These are phyloP conservation scores for Aphanoascus verrucosus DNA, from an alignment of 2,329 filamentous ascomycete species.

Conservation along the genomic window DNA sequence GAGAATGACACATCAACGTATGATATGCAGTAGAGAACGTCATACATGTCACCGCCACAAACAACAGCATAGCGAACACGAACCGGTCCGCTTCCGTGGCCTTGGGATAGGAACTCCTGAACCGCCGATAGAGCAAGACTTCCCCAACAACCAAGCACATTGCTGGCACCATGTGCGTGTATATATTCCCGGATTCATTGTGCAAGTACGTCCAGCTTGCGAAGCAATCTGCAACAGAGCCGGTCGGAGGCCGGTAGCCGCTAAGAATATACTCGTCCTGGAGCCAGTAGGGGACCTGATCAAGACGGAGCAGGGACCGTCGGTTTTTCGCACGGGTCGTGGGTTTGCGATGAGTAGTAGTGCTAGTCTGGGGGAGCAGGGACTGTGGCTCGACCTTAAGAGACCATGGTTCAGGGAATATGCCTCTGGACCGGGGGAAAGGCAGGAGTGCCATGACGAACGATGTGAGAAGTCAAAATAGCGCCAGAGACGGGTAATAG, in stretches of 20 bases:
- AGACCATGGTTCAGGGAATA: neutral
- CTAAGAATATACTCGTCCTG: slow-evolving; percentile 56
- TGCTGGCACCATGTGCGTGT: slow-evolving; percentile 59
- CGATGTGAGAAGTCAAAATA: neutral
- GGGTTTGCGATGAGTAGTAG: neutral
- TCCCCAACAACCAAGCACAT: slow-evolving; percentile 40
- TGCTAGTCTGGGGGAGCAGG: neutral
- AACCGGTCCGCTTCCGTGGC: slow-evolving; percentile 8
- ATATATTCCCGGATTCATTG: slow-evolving; percentile 62
- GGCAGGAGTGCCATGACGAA: neutral
- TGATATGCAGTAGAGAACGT: slow-evolving; percentile 40
- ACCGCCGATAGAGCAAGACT: slow-evolving; percentile 11
- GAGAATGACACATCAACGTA: slow-evolving; percentile 23
- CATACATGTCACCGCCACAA: slow-evolving; percentile 55
- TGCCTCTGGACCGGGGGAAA: neutral
- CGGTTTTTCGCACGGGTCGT: neutral
- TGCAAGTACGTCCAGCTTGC: slow-evolving; percentile 52
- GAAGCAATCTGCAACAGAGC: slow-evolving; percentile 49
- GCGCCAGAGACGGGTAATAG: neutral
- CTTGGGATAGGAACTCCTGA: slow-evolving; percentile 10
- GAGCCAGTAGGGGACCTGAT: slow-evolving; percentile 44
- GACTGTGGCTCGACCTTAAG: neutral
- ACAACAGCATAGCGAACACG: slow-evolving; percentile 52
- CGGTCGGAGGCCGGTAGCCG: slow-evolving; percentile 54
- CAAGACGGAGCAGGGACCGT: slow-evolving; percentile 36